A percentile compares a stretch with the other conserved stretches of the same genome.
Evolutionary conservation across 116 monocot genomes (phyloP).

Genomic region (Papilionanthe hybrid): DNA sequence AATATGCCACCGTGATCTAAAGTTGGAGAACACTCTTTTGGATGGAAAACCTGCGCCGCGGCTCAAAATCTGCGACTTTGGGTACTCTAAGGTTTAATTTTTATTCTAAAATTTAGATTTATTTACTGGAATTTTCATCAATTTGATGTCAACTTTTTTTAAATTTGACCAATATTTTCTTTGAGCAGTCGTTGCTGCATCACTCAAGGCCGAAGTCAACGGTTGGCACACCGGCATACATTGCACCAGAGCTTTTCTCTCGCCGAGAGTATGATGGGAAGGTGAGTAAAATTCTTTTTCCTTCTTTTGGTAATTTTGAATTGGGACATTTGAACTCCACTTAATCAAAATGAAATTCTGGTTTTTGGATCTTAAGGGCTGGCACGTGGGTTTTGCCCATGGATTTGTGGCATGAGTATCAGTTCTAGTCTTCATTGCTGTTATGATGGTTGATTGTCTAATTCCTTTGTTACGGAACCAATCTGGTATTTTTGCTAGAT

Average conservation of each 20-base stretch:
- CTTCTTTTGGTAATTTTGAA: not conserved
- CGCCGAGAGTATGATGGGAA: conserved; percentile 38
- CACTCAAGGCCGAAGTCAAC: conserved; percentile 42
- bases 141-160: not conserved
- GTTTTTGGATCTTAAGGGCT: too few relatives aligned
- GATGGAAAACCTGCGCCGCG: conserved; percentile 77
- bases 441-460: too few relatives aligned
- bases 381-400: too few relatives aligned
- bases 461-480: too few relatives aligned
- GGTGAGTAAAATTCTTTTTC: conserved; percentile 14
- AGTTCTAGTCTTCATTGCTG: too few relatives aligned
- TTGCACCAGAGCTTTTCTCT: conserved; percentile 55
- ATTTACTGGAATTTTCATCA: not conserved
- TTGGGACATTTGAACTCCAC: not conserved
- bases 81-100: conserved; percentile 70
- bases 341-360: not conserved
- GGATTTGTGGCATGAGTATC: too few relatives aligned
- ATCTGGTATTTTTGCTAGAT: too few relatives aligned
- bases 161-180: not conserved
- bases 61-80: conserved; percentile 84
- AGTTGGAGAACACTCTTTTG: conserved; percentile 79
- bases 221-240: conserved; percentile 88
- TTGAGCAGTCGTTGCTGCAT: conserved; percentile 52
- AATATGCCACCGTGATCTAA: conserved; percentile 84
- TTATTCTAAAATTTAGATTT: not conserved